phyloP scores from a whole-genome alignment of 805 yeast genomes.

The Peterozyma toletana region DNA sequence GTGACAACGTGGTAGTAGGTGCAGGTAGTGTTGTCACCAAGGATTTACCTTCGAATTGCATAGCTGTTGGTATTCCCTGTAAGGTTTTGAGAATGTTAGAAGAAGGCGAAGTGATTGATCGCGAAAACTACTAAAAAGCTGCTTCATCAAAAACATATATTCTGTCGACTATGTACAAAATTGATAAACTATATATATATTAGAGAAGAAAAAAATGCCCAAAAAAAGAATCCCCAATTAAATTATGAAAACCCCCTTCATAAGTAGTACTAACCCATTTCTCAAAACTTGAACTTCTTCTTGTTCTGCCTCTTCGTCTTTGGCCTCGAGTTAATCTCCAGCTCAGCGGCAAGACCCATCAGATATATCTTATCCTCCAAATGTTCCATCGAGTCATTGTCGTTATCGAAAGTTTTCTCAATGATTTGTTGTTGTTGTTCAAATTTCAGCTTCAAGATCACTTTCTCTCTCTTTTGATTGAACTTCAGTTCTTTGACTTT shows the following conservation, averaged over 20 bases:
- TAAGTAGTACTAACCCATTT: too few relatives aligned
- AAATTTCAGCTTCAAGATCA: conserved; percentile 14
- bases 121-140: too few relatives aligned
- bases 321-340: conserved; percentile 4
- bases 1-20: conserved; percentile 54
- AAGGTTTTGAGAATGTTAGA: conserved; percentile 18
- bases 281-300: not conserved
- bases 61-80: conserved; percentile 64
- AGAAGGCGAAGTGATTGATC: too few relatives aligned
- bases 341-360: conserved; percentile 12
- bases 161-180: too few relatives aligned
- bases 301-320: not conserved
- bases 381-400: conserved; percentile 15
- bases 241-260: too few relatives aligned
- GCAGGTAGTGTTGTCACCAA: conserved; percentile 63
- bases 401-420: conserved; percentile 9
- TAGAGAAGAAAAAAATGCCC: too few relatives aligned
- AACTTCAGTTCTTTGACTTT: conserved; percentile 6
- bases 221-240: too few relatives aligned
- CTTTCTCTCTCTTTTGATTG: conserved; percentile 16
- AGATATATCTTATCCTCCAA: conserved; percentile 15
- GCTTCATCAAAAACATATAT: too few relatives aligned
- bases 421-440: conserved; percentile 16
- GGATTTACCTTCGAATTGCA: conserved; percentile 44
- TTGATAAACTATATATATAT: too few relatives aligned